phyloP scores from a whole-genome alignment of 2,329 filamentous ascomycete genomes.

The Zymoseptoria brevis region DNA sequence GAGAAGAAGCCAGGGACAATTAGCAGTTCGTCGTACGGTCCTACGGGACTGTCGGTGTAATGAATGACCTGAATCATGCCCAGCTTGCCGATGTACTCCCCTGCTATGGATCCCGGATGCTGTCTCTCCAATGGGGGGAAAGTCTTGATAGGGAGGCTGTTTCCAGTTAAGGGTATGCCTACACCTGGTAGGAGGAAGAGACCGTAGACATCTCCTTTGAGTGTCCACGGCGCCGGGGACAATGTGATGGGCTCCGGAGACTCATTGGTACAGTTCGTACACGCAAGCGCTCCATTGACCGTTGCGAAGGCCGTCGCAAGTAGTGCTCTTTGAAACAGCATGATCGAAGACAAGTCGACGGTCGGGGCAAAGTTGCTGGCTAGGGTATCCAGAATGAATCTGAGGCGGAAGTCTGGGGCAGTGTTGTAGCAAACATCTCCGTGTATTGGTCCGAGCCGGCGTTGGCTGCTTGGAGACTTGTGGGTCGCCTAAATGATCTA shows the following conservation, averaged over 20 bases:
- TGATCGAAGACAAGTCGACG: not conserved
- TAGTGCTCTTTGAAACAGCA: not conserved
- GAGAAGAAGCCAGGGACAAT: constrained; percentile 8
- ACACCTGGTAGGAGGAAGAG: not conserved
- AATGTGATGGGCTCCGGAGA: not conserved
- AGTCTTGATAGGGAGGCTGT: not conserved
- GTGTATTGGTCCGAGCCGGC: not conserved
- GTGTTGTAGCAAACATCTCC: not conserved
- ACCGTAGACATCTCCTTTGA: not conserved
- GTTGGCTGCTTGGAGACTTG: not conserved
- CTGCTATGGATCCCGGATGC: not conserved
- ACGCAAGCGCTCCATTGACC: not conserved
- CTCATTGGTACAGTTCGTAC: not conserved
- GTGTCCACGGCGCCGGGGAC: not conserved
- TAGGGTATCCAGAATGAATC: no score
- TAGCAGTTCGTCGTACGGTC: constrained; percentile 7
- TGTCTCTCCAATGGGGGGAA: not conserved
- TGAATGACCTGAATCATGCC: constrained; percentile 8
- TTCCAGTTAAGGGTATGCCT: not conserved
- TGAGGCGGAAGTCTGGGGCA: no score
- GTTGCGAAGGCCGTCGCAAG: not conserved
- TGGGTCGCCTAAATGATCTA: not conserved
- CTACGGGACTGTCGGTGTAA: constrained; percentile 7
- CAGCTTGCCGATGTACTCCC: not conserved
- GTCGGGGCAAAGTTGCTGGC: not conserved